A percentile compares a stretch with the other conserved stretches of the same genome.
Evolutionary conservation across 768 basidiomycete genomes (phyloP).

Genomic region (Chalciporus pseudorubinellus): DNA sequence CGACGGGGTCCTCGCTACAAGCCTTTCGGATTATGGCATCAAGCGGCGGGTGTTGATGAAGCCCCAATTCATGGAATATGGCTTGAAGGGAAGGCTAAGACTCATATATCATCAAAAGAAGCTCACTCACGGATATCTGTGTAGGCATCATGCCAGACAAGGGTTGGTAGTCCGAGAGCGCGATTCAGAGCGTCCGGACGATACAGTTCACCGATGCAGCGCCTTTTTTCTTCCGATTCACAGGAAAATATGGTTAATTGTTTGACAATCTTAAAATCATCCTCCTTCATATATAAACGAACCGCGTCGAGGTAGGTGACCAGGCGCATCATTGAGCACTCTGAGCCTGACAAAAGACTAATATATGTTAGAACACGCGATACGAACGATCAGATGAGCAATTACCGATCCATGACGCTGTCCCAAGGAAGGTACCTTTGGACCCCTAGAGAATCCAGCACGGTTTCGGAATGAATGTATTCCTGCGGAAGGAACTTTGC

Average conservation of each 20-base stretch:
- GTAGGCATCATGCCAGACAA: slow-evolving; percentile 57
- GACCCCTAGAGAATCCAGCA: slow-evolving; percentile 39
- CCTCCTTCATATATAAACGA: background rate
- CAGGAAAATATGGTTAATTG: slow-evolving; percentile 3
- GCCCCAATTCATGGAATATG: slow-evolving; percentile 50
- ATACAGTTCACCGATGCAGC: slow-evolving; percentile 57
- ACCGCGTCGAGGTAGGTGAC: background rate
- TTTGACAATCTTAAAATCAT: slow-evolving; percentile 1
- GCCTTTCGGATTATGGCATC: slow-evolving; percentile 50
- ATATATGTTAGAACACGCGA: background rate
- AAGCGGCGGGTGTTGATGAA: slow-evolving; percentile 63
- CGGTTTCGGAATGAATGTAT: slow-evolving; percentile 43
- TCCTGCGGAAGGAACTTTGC: slow-evolving; percentile 38
- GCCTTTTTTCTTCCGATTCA: background rate
- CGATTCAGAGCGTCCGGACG: slow-evolving; percentile 72
- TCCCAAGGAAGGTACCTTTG: slow-evolving; percentile 81
- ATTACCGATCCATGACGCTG: slow-evolving; percentile 41
- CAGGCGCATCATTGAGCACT: slow-evolving; percentile 1
- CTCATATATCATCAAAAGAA: background rate
- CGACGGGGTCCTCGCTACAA: slow-evolving; percentile 48
- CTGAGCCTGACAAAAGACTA: background rate
- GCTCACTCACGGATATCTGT: no score
- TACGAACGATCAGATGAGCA: background rate
- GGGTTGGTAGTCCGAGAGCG: slow-evolving; percentile 70
- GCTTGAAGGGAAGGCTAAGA: background rate